Conservation (phyloP, 768 basidiomycete genomes). For the Saitozyma podzolica region DNA sequence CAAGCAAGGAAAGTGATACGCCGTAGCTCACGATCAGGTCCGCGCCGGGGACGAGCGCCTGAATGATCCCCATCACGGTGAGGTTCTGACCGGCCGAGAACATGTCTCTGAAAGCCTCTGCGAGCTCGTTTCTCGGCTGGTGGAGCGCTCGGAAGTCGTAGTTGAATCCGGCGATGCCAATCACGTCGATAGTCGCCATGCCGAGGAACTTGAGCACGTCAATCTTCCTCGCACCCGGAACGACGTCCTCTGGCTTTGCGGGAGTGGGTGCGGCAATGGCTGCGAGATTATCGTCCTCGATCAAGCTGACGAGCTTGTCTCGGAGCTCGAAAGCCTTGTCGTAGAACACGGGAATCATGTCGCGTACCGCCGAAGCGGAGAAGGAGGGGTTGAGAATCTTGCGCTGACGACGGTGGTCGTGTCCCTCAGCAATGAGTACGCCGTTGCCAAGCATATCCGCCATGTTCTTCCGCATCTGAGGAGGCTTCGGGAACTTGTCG, state of each 20-base stretch:
- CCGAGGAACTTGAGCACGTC: constrained; percentile 66
- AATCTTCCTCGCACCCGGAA: constrained; percentile 48
- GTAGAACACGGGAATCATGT: constrained; percentile 62
- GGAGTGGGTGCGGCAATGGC: constrained; percentile 16
- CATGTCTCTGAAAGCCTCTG: constrained; percentile 60
- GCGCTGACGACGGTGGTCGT: constrained; percentile 71
- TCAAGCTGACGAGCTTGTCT: constrained; percentile 26
- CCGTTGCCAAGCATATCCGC: constrained; percentile 75
- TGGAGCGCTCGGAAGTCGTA: constrained; percentile 82
- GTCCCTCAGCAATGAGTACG: constrained; percentile 55
- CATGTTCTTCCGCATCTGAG: constrained; percentile 72
- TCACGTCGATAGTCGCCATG: constrained; percentile 71
- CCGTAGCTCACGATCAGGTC: constrained; percentile 27
- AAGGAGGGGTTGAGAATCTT: constrained; percentile 58
- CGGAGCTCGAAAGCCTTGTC: constrained; percentile 60
- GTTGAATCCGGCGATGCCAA: constrained; percentile 72
- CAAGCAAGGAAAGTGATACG: background rate
- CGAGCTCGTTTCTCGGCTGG: constrained; percentile 83
- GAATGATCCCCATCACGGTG: constrained; percentile 19
- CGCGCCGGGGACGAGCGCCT: constrained; percentile 54
- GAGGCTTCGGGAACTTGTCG: constrained; percentile 70
- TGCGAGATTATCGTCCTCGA: constrained; percentile 19
- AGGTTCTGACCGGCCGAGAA: constrained; percentile 28
- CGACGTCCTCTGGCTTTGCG: constrained; percentile 17
- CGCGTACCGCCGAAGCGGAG: constrained; percentile 58